Base-by-base conservation (phyloP, 2,329 filamentous ascomycete genomes). In the Chaetomiaceae sp. region DNA sequence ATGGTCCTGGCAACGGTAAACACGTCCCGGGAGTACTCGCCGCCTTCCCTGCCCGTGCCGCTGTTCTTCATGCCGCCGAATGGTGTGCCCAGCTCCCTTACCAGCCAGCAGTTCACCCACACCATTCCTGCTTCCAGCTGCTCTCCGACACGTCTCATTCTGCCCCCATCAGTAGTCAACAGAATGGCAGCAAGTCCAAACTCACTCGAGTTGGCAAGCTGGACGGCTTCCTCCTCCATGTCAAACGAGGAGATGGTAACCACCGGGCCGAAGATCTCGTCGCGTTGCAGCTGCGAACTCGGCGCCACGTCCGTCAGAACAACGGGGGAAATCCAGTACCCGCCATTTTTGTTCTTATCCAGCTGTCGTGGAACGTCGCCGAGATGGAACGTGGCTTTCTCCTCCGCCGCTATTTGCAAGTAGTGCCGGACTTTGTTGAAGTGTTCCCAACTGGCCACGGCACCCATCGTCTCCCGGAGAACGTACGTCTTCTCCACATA, bases 211-310 rank as follows among this genome's bases (percentile, higher is more conserved):
- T 64, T 64, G 2, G 61, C 61, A 5, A 60, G 48, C 18, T 38
- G 33, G 2, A 64, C 41, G 3, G 58, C 61, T 3, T 61, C 57
- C 0, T 55, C 53, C 48, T 62, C 61, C 20, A 38, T 45, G 14
- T 56, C 58, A 47, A 70, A 70, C 1, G 58, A 61, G 6, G 59
- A 61, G n/a, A 71, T 62, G 11, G 58, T 62, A 24, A 68, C 66
- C 10, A 71, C 67, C 2, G 69, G 68, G 1, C 69, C 68, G 49
- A 71, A 71, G 10, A 70, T 58, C 53, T 71, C 68, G 36, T 70
- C 67, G 24, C 52, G 59, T 54, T 65, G 60, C 29, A 69, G 38
- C 18, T 49, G 53, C 32, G 64, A 60, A 15, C 44, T 42, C 4
- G 45, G 41, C 2, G 49, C 32, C 17, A 62, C 58, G 11, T 53